Percentiles rank a stretch among this genome's conserved stretches.
These are phyloP conservation scores for Aspergillus aculeatus DNA, from an alignment of 2,329 filamentous ascomycete genomes.

Conservation along the genomic window DNA sequence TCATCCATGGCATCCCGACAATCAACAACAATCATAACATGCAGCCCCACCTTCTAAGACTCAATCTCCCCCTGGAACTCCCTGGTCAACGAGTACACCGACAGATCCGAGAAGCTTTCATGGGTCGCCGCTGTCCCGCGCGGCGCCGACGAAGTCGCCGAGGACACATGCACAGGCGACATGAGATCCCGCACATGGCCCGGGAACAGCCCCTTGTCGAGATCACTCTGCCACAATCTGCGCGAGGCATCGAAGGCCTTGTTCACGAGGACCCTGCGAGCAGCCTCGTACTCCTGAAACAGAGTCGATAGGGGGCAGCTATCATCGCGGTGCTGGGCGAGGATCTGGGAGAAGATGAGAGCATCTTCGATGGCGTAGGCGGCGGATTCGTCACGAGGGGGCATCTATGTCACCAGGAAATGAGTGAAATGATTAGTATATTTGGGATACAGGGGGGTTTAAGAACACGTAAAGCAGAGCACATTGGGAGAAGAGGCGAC, in stretches of 20 bases:
- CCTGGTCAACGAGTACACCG: conserved; percentile 4
- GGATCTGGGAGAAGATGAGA: conserved; percentile 37
- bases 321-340: conserved; percentile 27
- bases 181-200: conserved; percentile 5
- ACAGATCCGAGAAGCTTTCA: conserved; percentile 7
- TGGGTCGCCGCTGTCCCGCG: neutral
- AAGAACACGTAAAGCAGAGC: no score
- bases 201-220: conserved; percentile 14
- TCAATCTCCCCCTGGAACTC: conserved; percentile 7
- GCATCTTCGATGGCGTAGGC: conserved; percentile 44
- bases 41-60: neutral
- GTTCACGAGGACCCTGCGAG: conserved; percentile 35
- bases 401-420: conserved; percentile 34
- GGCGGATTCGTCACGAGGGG: conserved; percentile 43
- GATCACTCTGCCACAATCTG: conserved; percentile 14
- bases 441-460: no score
- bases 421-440: neutral
- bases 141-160: neutral
- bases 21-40: neutral
- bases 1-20: neutral
- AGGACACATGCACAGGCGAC: neutral
- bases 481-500: conserved; percentile 9
- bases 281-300: conserved; percentile 32
- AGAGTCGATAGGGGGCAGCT: conserved; percentile 19
- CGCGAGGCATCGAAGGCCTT: conserved; percentile 33